Conservation (phyloP, 306 rosid genomes). For the Lathyrus sativus region DNA sequence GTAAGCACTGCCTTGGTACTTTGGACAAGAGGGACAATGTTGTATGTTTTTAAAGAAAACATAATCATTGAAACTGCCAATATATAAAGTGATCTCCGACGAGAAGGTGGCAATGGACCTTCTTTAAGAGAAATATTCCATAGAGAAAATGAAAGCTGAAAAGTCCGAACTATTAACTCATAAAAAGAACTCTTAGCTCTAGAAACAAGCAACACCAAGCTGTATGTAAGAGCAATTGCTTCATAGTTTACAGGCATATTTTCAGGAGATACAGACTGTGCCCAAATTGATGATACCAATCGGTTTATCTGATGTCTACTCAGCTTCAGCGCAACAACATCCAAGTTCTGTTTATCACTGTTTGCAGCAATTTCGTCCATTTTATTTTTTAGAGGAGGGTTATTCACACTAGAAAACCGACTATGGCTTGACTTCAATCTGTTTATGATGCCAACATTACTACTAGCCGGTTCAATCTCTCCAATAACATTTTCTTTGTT, state of each 20-base stretch:
- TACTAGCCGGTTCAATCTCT: no score
- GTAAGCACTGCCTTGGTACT: no score
- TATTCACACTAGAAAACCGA: no score
- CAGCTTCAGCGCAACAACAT: constrained; percentile 57
- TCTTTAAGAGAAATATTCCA: constrained; percentile 66
- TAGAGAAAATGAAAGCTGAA: constrained; percentile 89
- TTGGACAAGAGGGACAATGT: no score
- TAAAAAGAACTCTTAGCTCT: no score
- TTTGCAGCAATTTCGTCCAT: no score
- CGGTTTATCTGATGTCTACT: constrained; percentile 75
- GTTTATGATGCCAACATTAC: no score
- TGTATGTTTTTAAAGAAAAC: constrained; percentile 69
- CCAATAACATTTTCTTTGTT: no score
- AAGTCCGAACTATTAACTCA: no score
- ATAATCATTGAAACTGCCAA: constrained; percentile 87
- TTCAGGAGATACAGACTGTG: constrained; percentile 69
- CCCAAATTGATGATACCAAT: constrained; percentile 83
- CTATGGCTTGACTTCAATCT: no score
- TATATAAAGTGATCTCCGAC: constrained; percentile 77
- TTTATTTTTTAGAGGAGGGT: no score
- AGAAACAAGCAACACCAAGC: constrained; percentile 78
- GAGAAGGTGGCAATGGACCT: constrained; percentile 87
- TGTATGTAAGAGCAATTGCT: constrained; percentile 84
- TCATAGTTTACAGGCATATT: constrained; percentile 88
- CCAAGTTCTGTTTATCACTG: no score